Percentiles rank a stretch among this genome's conserved stretches.
Conservation (phyloP, 148 eudicot species). For the Polygonum aviculare region DNA sequence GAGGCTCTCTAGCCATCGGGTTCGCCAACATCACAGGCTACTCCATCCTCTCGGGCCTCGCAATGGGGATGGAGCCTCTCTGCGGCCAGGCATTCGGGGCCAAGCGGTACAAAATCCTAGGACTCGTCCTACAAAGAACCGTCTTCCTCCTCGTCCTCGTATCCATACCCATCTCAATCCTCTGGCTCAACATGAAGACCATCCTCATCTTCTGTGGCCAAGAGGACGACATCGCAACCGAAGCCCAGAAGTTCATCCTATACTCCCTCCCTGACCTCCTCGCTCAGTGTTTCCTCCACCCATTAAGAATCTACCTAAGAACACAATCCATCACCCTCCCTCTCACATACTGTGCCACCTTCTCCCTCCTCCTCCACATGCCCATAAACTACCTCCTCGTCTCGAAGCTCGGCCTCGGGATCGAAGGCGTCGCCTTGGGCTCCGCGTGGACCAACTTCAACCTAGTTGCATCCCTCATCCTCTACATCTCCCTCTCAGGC, state of each 20-base stretch:
- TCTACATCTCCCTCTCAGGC: slow-evolving; percentile 38
- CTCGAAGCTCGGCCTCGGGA: slow-evolving; percentile 31
- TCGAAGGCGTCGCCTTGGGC: slow-evolving; percentile 53
- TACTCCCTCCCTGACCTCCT: slow-evolving; percentile 58
- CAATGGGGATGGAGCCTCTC: slow-evolving; percentile 86
- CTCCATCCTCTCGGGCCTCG: slow-evolving; percentile 70
- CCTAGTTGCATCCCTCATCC: slow-evolving; percentile 33
- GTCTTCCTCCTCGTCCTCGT: slow-evolving; percentile 40
- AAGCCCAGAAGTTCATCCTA: slow-evolving; percentile 49
- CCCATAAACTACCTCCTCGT: slow-evolving; percentile 64
- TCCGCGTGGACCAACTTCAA: slow-evolving; percentile 48
- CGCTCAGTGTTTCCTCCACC: slow-evolving; percentile 50
- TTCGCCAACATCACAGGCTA: slow-evolving; percentile 81
- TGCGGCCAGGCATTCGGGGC: slow-evolving; percentile 84
- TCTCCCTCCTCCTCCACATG: slow-evolving; percentile 54
- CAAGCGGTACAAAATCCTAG: slow-evolving; percentile 45
- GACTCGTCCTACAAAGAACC: slow-evolving; percentile 50
- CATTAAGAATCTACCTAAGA: slow-evolving; percentile 61
- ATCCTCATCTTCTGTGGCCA: slow-evolving; percentile 51
- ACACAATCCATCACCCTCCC: slow-evolving; percentile 68
- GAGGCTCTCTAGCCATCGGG: slow-evolving; percentile 64
- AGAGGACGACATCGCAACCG: slow-evolving; percentile 41
- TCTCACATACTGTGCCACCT: slow-evolving; percentile 48
- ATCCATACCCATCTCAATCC: slow-evolving; percentile 51
- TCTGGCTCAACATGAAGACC: slow-evolving; percentile 60